Percentiles rank a stretch among this genome's conserved stretches.
phyloP scores from a whole-genome alignment of 306 rosid species.

The Vicia villosa region DNA sequence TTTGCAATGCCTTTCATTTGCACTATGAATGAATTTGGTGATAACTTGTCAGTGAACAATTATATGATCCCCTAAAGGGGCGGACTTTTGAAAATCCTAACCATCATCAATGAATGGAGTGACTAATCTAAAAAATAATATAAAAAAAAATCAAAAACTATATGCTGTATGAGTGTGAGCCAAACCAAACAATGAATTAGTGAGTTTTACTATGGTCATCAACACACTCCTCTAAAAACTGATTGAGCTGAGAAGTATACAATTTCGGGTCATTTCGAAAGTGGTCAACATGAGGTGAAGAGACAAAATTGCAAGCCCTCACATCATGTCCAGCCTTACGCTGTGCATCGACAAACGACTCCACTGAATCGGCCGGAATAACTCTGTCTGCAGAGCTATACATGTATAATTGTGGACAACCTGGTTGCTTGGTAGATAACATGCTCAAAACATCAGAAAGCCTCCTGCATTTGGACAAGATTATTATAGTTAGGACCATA shows the following conservation, averaged over 20 bases:
- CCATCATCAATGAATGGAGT: conserved; percentile 32
- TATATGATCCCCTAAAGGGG: conserved; percentile 19
- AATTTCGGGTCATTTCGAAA: conserved; percentile 84
- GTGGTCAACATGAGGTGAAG: conserved; percentile 98
- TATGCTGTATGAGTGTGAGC: conserved; percentile 29
- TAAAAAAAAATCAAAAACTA: conserved; percentile 39
- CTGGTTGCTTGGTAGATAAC: conserved; percentile 79
- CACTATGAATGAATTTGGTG: conserved; percentile 22
- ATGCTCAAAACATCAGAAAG: conserved; percentile 77
- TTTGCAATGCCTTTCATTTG: conserved; percentile 29
- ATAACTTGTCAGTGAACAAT: conserved; percentile 24
- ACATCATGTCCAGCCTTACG: conserved; percentile 79
- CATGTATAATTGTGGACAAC: conserved; percentile 87
- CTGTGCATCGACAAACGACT: conserved; percentile 78
- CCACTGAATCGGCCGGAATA: conserved; percentile 84
- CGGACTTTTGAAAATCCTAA: conserved; percentile 23
- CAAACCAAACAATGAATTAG: conserved; percentile 34
- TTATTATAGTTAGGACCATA: neutral
- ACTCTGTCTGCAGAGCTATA: conserved; percentile 94
- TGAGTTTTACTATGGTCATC: conserved; percentile 52
- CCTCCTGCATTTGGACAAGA: conserved; percentile 64
- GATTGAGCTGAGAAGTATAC: conserved; percentile 78
- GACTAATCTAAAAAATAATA: conserved; percentile 17
- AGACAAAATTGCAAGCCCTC: conserved; percentile 89
- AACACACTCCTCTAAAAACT: conserved; percentile 80